Percentiles rank a stretch among this genome's conserved stretches.
phyloP scores from a whole-genome alignment of 2,329 filamentous ascomycete species.

The Neospermospora avenae region DNA sequence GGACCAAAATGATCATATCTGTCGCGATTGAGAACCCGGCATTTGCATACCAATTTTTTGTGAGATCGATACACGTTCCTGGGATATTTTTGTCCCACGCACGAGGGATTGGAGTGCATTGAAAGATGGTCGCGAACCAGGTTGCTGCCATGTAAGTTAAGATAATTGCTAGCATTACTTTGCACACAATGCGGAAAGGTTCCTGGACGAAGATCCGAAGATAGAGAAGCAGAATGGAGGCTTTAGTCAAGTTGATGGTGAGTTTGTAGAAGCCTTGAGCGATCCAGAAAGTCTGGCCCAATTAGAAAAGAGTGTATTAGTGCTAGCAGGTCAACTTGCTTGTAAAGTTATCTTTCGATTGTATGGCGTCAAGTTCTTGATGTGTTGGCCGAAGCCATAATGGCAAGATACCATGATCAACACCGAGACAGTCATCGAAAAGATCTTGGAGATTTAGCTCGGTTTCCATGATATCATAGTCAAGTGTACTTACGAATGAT shows the following conservation, averaged over 20 bases:
- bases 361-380: constrained; percentile 34
- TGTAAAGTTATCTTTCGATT: constrained; percentile 40
- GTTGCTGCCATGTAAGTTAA: constrained; percentile 45
- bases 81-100: constrained; percentile 44
- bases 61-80: constrained; percentile 45
- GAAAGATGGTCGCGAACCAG: constrained; percentile 44
- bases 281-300: constrained; percentile 46
- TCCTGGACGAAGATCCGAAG: constrained; percentile 49
- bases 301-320: neutral
- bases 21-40: constrained; percentile 38
- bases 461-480: neutral
- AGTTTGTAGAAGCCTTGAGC: constrained; percentile 53
- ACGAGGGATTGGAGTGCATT: constrained; percentile 47
- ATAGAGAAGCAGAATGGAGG: constrained; percentile 51
- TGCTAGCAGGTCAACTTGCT: constrained; percentile 5
- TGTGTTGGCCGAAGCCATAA: constrained; percentile 44
- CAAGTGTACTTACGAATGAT: constrained; percentile 37
- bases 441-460: neutral
- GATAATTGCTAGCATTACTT: constrained; percentile 42
- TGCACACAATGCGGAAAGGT: constrained; percentile 45
- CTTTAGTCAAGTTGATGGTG: constrained; percentile 51
- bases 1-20: constrained; percentile 36
- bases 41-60: constrained; percentile 48
- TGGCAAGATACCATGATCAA: constrained; percentile 14
- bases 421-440: neutral